These are phyloP conservation scores for Drechslerella stenobrocha DNA, from an alignment of 2,329 filamentous ascomycete species.

Conservation along the genomic window DNA sequence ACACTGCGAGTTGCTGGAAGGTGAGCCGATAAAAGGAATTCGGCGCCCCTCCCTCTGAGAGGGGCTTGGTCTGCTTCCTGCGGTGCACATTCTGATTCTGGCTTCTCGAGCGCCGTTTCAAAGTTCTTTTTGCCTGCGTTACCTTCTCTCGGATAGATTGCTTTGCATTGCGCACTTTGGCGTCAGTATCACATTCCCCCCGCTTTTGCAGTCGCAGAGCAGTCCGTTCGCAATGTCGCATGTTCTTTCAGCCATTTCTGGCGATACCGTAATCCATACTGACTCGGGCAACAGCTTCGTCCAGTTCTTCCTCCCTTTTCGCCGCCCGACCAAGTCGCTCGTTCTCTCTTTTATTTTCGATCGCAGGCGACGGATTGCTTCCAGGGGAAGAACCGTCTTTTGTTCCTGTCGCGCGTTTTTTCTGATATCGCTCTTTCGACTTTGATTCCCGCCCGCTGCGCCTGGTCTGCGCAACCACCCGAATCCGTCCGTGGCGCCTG, in stretches of 20 bases:
- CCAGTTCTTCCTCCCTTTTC: constrained; percentile 33
- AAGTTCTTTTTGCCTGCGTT: constrained; percentile 30
- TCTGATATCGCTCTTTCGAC: background rate
- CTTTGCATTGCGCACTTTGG: constrained; percentile 31
- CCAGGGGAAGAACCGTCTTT: constrained; percentile 43
- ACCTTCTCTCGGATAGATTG: constrained; percentile 41
- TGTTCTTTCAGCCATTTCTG: too few relatives aligned
- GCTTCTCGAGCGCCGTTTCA: constrained; percentile 42
- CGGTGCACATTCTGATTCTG: constrained; percentile 43
- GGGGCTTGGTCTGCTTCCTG: constrained; percentile 37
- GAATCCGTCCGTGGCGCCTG: constrained; percentile 22
- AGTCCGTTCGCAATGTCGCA: constrained; percentile 25
- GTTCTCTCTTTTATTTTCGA: constrained; percentile 27
- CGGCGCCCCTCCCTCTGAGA: constrained; percentile 32
- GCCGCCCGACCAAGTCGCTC: constrained; percentile 1
- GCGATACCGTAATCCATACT: too few relatives aligned
- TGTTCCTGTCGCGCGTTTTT: constrained; percentile 38
- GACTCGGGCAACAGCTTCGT: constrained; percentile 19
- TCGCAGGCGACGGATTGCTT: constrained; percentile 34
- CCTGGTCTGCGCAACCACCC: constrained; percentile 2
- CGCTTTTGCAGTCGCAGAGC: constrained; percentile 10
- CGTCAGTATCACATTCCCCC: constrained; percentile 40
- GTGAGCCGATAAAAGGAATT: constrained; percentile 46
- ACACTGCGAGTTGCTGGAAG: constrained; percentile 19
- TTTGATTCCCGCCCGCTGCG: background rate